Conservation (phyloP, 2,329 filamentous ascomycete species). For the Cytospora paraplurivora region DNA sequence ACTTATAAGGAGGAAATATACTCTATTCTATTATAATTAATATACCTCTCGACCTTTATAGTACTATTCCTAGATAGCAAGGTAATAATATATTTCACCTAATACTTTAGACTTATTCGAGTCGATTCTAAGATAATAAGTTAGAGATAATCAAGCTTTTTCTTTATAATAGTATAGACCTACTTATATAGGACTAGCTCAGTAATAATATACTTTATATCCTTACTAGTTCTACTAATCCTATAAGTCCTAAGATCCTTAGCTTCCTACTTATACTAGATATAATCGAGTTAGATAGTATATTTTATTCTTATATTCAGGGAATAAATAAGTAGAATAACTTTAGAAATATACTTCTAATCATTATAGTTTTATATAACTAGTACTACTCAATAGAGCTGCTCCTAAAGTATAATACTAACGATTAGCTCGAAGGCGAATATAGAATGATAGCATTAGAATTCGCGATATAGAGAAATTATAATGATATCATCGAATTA, state of each 20-base stretch:
- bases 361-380: not conserved
- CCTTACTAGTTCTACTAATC: not conserved
- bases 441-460: conserved; percentile 2
- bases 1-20: not conserved
- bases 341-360: conserved; percentile 1
- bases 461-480: not conserved
- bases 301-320: not conserved
- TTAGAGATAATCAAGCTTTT: not conserved
- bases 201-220: not conserved
- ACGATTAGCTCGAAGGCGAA: not conserved
- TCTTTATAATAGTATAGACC: not conserved
- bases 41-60: not conserved
- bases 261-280: not conserved
- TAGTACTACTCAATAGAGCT: not conserved
- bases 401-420: not conserved
- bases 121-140: not conserved
- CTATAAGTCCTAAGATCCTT: not conserved
- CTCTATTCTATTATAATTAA: not conserved
- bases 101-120: not conserved
- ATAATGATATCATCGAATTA: not conserved
- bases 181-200: not conserved
- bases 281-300: not conserved
- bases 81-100: not conserved
- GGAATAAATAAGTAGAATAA: not conserved
- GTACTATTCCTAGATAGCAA: not conserved